Evolutionary conservation across 2,329 filamentous ascomycete species (phyloP).

Genomic region (Aureobasidium namibiae): DNA sequence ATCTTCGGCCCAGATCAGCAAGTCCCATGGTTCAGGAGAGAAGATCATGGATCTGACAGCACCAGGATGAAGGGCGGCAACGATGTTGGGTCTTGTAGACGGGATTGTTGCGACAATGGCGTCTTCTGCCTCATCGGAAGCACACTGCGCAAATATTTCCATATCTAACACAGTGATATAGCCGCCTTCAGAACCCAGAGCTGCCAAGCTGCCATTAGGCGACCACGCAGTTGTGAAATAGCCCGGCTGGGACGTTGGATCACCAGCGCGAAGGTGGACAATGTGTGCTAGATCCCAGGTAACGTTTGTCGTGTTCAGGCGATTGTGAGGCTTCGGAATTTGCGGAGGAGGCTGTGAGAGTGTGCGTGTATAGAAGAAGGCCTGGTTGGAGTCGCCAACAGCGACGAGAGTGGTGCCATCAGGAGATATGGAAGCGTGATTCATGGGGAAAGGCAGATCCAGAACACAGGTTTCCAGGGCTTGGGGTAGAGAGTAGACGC

Average conservation of each 20-base stretch:
- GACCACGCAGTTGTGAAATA: conserved; percentile 77
- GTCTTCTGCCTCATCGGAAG: conserved; percentile 29
- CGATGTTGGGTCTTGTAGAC: conserved; percentile 59
- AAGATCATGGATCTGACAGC: conserved; percentile 89
- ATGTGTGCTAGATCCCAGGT: conserved; percentile 35
- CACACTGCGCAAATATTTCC: conserved; percentile 28
- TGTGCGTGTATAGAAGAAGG: conserved; percentile 68
- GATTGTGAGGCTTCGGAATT: conserved; percentile 31
- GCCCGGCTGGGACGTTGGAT: conserved; percentile 35
- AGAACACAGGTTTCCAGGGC: conserved; percentile 62
- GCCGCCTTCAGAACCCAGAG: conserved; percentile 72
- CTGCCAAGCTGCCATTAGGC: conserved; percentile 60
- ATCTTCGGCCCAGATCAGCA: conserved; percentile 91
- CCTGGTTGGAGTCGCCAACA: conserved; percentile 77
- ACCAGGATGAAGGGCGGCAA: conserved; percentile 41
- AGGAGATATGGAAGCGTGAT: conserved; percentile 88
- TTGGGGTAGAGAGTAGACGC: conserved; percentile 67
- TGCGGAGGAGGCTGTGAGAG: conserved; percentile 25
- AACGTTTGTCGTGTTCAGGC: conserved; percentile 24
- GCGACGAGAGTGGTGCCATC: conserved; percentile 73
- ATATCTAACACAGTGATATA: conserved; percentile 68
- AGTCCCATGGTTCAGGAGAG: conserved; percentile 78
- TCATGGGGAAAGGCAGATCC: conserved; percentile 75
- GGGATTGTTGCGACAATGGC: conserved; percentile 67
- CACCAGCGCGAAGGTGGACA: conserved; percentile 34